Percentiles rank a stretch among this genome's conserved stretches.
These are phyloP conservation scores for Suillus ampliporus DNA, from an alignment of 768 basidiomycete genomes.

Conservation along the genomic window DNA sequence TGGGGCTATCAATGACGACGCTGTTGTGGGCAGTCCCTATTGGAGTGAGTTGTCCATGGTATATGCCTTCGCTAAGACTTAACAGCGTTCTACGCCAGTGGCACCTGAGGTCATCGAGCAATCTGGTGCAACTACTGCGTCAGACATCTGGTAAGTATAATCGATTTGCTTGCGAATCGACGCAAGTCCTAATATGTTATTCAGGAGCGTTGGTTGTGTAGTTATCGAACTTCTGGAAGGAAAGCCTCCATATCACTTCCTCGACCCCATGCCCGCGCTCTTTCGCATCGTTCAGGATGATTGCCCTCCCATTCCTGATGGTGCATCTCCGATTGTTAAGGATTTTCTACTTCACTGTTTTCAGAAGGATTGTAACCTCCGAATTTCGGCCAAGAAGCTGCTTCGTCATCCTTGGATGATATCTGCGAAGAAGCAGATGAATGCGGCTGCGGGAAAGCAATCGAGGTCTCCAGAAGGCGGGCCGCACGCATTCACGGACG, in stretches of 20 bases:
- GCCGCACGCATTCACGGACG: constrained; percentile 33
- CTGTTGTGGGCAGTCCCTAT: constrained; percentile 97
- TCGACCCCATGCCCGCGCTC: constrained; percentile 97
- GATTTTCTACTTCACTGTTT: constrained; percentile 98
- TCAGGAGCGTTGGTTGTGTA: constrained; percentile 91
- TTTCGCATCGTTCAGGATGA: constrained; percentile 99
- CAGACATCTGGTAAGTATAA: constrained; percentile 86
- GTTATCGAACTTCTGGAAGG: constrained; percentile 91
- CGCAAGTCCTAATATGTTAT: constrained; percentile 12
- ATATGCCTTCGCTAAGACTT: constrained; percentile 12
- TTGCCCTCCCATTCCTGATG: constrained; percentile 94
- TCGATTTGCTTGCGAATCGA: background rate
- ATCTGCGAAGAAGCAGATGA: constrained; percentile 77
- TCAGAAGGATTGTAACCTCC: constrained; percentile 95
- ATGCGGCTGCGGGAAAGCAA: constrained; percentile 36
- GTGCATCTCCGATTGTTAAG: constrained; percentile 92
- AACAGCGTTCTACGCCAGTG: constrained; percentile 56
- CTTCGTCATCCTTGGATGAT: constrained; percentile 97
- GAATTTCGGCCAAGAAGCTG: constrained; percentile 93
- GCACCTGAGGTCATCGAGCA: constrained; percentile 99
- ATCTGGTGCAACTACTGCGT: constrained; percentile 94
- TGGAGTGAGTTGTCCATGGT: constrained; percentile 74
- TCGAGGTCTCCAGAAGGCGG: constrained; percentile 21
- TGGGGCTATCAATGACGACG: constrained; percentile 79
- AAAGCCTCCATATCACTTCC: constrained; percentile 93